Evolutionary conservation across 768 basidiomycete genomes (phyloP), one percentile per base, ranked within the genome.

Genomic region (Candolleomyces aberdarensis): DNA sequence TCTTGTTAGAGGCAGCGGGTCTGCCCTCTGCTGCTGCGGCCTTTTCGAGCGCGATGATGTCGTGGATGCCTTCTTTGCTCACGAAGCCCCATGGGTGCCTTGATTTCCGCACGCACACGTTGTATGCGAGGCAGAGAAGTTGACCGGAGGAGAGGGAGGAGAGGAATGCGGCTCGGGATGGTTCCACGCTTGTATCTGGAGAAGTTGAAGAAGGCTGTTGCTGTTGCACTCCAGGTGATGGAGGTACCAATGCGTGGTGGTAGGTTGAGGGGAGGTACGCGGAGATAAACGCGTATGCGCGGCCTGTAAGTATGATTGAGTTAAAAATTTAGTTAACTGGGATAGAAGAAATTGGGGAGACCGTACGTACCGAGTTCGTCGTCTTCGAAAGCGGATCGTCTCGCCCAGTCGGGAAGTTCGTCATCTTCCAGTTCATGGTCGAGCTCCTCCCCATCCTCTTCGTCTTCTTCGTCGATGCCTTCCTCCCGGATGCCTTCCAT

Each of bases 41-140:
- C 57, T 74, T 75, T 69, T 92, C 90, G 15, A 92, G 81, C 3
- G 82, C 77, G 19, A 86, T 71, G 50, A 96, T 86, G 67, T 93
- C 91, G 66, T 96, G 94, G 17, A 96, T 85, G 2, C 85, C 83
- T 59, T 89, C 85, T 48, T 80, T 74, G 62, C 82, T 89, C 59
- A 96, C 88, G 72, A 88, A 96, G 0, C 94, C 94, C 92, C 93
- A 96, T 0, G 92, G 91, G 64, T 89, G 85, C 51, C 84, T 85
- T 8, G 92, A 94, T 61, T 85, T 83, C 26, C 94, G 84, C 0
- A 96, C 89, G 31, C 85, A 88, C 11, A 82, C 72, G 71, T 96
- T 96, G 75, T 94, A 94, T 0, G 91, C 87, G 2, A 79, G 70
- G 66, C 94, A 96, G 13, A 96, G 81, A 9, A 92, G 73, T 66